A percentile compares a stretch with the other conserved stretches of the same genome.
Conservation (phyloP, 306 rosid genomes). For the Leucaena leucocephala region DNA sequence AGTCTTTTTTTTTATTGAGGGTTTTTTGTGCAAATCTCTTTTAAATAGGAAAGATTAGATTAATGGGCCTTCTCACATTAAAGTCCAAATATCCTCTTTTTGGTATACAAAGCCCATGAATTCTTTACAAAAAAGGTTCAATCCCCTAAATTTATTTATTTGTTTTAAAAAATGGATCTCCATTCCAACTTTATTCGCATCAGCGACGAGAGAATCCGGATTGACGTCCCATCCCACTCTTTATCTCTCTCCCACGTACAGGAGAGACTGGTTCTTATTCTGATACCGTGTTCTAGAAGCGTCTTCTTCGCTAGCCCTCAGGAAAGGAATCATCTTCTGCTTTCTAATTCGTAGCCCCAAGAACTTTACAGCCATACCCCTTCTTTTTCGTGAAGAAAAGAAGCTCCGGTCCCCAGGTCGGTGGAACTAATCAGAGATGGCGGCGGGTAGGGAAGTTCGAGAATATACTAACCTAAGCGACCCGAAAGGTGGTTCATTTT, state of each 20-base stretch:
- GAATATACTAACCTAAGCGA: slow-evolving; percentile 98
- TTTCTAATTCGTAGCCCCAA: background rate
- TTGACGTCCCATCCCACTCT: background rate
- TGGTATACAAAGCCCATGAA: no score
- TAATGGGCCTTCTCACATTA: background rate
- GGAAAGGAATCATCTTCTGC: slow-evolving; percentile 9
- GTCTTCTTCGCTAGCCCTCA: background rate
- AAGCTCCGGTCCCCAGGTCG: slow-evolving; percentile 17
- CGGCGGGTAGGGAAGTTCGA: slow-evolving; percentile 99
- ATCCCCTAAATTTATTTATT: background rate
- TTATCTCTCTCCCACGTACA: background rate
- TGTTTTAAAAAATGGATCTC: no score
- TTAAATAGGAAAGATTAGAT: background rate
- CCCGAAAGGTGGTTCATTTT: slow-evolving; percentile 69
- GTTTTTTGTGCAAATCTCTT: no score
- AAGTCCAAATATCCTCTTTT: background rate
- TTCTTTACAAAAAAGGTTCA: background rate
- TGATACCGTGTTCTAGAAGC: slow-evolving; percentile 7
- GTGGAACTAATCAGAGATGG: slow-evolving; percentile 48
- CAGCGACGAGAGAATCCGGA: background rate
- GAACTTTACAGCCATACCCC: background rate
- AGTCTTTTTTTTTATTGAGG: no score
- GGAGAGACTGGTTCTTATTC: background rate
- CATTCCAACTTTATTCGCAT: background rate
- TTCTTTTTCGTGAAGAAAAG: background rate